Percentiles rank a stretch among this genome's conserved stretches.
These are phyloP conservation scores for Fraxinus americana DNA, from an alignment of 257 asterid species.

Conservation along the genomic window DNA sequence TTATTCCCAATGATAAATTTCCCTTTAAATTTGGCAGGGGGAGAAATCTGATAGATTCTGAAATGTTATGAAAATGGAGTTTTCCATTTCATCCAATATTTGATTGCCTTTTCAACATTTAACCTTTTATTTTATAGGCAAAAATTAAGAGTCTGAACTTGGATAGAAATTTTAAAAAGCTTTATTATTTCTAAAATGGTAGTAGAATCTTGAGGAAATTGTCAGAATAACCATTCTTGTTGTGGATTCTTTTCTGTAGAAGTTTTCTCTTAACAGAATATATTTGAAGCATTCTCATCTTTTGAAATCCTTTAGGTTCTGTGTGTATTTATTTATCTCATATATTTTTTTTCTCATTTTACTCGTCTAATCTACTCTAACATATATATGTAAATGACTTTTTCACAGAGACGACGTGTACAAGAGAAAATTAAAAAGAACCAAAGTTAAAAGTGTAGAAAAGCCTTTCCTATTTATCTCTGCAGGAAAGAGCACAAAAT, in stretches of 20 bases:
- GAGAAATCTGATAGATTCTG: background rate
- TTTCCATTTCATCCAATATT: background rate
- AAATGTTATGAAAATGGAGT: background rate
- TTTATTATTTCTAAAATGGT: background rate
- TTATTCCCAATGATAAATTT: too few relatives aligned
- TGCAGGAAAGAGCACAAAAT: conserved; percentile 48
- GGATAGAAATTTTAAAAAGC: background rate
- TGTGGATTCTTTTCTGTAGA: background rate
- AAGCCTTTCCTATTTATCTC: conserved; percentile 44
- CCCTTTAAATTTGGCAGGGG: background rate
- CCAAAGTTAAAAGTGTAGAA: conserved; percentile 45
- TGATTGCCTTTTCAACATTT: background rate
- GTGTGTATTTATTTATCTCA: background rate
- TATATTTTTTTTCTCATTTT: background rate
- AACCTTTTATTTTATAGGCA: background rate
- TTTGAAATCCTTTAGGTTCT: background rate
- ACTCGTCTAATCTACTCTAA: background rate
- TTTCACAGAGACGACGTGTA: conserved; percentile 48
- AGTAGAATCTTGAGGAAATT: background rate
- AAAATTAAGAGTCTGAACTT: background rate
- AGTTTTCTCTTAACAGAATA: background rate
- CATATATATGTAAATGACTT: background rate
- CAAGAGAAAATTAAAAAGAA: conserved; percentile 57
- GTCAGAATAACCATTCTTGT: background rate
- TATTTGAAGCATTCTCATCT: background rate